Evolutionary conservation across 169 alveolate species (phyloP).

Genomic region (Theileria orientalis): DNA sequence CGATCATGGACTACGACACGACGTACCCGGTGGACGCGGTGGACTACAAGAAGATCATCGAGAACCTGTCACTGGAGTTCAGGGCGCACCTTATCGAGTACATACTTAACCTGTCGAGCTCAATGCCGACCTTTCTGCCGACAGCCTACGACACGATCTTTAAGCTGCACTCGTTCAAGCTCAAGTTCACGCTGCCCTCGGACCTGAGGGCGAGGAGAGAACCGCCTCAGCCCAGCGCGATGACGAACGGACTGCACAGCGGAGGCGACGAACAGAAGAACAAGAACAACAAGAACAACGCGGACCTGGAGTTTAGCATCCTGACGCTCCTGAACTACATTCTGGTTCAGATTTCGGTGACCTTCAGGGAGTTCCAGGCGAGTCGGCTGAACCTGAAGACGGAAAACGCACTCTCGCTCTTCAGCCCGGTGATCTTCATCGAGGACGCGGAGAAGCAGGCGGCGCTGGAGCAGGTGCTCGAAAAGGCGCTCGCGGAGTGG

Average conservation of each 20-base stretch:
- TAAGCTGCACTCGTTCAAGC: constrained; percentile 13
- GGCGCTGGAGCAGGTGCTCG: constrained; percentile 29
- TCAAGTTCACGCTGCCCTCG: not conserved
- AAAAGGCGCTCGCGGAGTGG: not conserved
- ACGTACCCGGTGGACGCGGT: not conserved
- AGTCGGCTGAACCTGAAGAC: constrained; percentile 10
- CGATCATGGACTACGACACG: not conserved
- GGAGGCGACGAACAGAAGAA: not conserved
- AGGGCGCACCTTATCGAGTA: not conserved
- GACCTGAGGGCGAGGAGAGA: too few relatives aligned
- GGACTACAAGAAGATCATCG: not conserved
- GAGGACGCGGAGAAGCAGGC: constrained; percentile 37
- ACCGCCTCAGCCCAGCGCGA: not conserved
- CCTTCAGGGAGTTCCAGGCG: not conserved
- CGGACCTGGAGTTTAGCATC: constrained; percentile 1
- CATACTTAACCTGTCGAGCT: not conserved
- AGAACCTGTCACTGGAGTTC: not conserved
- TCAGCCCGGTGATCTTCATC: constrained; percentile 47
- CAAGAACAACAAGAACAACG: not conserved
- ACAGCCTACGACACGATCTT: constrained; percentile 9
- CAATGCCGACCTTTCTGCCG: constrained; percentile 1
- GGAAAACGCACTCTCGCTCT: constrained; percentile 23
- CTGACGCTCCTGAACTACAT: not conserved
- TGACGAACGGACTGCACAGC: not conserved
- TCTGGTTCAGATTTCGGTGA: not conserved